Conservation (phyloP, 2,329 filamentous ascomycete species). For the Clonostachys rosea region DNA sequence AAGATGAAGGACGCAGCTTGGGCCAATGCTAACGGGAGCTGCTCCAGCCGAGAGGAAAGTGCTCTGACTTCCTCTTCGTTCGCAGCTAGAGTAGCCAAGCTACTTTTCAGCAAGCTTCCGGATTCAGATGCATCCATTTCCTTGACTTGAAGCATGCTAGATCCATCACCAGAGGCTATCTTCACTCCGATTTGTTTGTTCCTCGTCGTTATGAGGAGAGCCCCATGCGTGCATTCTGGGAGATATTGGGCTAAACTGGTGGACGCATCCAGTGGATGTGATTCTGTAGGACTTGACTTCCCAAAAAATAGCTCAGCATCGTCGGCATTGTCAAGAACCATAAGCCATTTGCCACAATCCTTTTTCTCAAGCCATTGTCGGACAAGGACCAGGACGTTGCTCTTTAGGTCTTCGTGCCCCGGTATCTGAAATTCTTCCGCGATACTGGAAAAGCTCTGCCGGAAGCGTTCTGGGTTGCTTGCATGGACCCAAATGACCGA, state of each 20-base stretch:
- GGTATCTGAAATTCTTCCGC: constrained; percentile 15
- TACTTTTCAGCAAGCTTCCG: constrained; percentile 11
- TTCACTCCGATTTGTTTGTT: constrained; percentile 19
- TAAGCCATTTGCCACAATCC: constrained; percentile 9
- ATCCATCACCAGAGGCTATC: constrained; percentile 10
- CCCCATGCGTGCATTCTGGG: constrained; percentile 20
- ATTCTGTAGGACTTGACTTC: too few species aligned
- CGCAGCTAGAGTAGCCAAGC: constrained; percentile 4
- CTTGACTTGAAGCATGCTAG: constrained; percentile 12
- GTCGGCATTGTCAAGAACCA: constrained; percentile 7
- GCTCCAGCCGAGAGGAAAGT: constrained; percentile 16
- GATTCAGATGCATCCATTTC: constrained; percentile 19
- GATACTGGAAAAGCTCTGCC: constrained; percentile 14
- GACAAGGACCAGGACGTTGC: constrained; percentile 13
- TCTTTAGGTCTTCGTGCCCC: constrained; percentile 11
- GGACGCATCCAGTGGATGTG: too few species aligned
- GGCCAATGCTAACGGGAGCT: constrained; percentile 23
- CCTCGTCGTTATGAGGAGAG: constrained; percentile 23
- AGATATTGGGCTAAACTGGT: constrained; percentile 7
- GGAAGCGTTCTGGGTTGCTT: constrained; percentile 19
- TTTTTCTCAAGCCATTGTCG: constrained; percentile 18
- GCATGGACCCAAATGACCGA: constrained; percentile 27
- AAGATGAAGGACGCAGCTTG: constrained; percentile 27
- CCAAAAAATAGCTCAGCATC: constrained; percentile 4
- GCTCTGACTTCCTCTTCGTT: neutral